These are phyloP conservation scores for Aureobasidium sp. DNA, from an alignment of 2,329 filamentous ascomycete species.

Conservation along the genomic window DNA sequence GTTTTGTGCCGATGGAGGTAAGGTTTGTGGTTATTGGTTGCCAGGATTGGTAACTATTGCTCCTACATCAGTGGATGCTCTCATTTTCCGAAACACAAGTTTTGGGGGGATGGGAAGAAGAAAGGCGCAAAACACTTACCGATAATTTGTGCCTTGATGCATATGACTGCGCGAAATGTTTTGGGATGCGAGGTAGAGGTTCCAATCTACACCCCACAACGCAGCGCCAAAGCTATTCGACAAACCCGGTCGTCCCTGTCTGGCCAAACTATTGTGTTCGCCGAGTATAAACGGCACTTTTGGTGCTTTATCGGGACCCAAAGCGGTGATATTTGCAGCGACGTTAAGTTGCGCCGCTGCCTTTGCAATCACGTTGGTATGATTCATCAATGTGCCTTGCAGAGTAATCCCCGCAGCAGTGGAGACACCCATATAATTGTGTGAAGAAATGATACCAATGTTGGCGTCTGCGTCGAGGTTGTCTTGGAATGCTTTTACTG, in stretches of 20 bases:
- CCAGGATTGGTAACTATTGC: slow-evolving; percentile 50
- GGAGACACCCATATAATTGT: slow-evolving; percentile 58
- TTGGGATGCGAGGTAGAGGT: slow-evolving; percentile 49
- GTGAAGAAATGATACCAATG: slow-evolving; percentile 50
- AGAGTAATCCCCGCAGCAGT: slow-evolving; percentile 55
- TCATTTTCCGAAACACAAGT: too few species aligned
- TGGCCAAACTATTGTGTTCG: slow-evolving; percentile 57
- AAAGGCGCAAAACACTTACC: slow-evolving; percentile 22
- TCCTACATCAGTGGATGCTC: too few species aligned
- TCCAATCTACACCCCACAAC: slow-evolving; percentile 59
- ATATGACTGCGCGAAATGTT: slow-evolving; percentile 54
- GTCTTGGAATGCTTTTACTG: slow-evolving; percentile 45
- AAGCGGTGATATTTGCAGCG: slow-evolving; percentile 37
- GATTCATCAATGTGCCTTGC: slow-evolving; percentile 57
- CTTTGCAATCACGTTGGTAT: slow-evolving; percentile 46
- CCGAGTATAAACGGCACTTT: slow-evolving; percentile 50
- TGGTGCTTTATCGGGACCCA: slow-evolving; percentile 25
- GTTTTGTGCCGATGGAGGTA: slow-evolving; percentile 50
- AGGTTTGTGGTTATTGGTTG: slow-evolving; percentile 50
- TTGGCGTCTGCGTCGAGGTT: slow-evolving; percentile 45
- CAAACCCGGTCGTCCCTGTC: slow-evolving; percentile 54
- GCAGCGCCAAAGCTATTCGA: slow-evolving; percentile 60
- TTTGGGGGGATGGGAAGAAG: not conserved
- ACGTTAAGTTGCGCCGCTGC: slow-evolving; percentile 45
- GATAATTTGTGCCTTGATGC: slow-evolving; percentile 58